phyloP scores from a whole-genome alignment of 2,329 filamentous ascomycete genomes.

The Fonsecaea erecta region DNA sequence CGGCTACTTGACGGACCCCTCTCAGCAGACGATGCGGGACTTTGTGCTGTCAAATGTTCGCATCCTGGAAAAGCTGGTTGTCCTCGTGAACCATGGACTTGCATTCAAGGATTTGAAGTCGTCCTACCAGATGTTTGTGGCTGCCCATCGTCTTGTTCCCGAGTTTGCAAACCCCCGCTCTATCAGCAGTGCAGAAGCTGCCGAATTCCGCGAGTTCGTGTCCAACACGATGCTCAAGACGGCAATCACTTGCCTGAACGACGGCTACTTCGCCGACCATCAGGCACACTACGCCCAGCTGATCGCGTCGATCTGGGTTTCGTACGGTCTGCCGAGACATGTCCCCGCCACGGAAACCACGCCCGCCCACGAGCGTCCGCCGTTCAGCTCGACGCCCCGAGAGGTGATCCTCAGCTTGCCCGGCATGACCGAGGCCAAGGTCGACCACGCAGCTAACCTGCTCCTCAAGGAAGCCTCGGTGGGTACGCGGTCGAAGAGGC shows the following conservation, averaged over 20 bases:
- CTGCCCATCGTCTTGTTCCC: slow-evolving; percentile 83
- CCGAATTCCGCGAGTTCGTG: slow-evolving; percentile 84
- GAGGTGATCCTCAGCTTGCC: slow-evolving; percentile 79
- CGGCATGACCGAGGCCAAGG: slow-evolving; percentile 70
- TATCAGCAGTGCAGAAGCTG: slow-evolving; percentile 56
- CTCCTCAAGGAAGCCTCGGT: slow-evolving; percentile 59
- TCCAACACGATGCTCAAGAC: slow-evolving; percentile 86
- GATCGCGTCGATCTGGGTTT: slow-evolving; percentile 81
- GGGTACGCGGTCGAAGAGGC: slow-evolving; percentile 67
- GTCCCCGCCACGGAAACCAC: slow-evolving; percentile 30
- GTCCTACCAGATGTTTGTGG: slow-evolving; percentile 80
- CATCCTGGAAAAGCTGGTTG: slow-evolving; percentile 83
- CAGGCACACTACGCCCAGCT: slow-evolving; percentile 89
- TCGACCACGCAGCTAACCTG: slow-evolving; percentile 67
- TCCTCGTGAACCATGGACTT: slow-evolving; percentile 90
- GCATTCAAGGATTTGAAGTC: slow-evolving; percentile 88
- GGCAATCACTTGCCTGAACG: slow-evolving; percentile 86
- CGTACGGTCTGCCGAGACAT: slow-evolving; percentile 61
- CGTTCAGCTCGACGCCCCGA: slow-evolving; percentile 70
- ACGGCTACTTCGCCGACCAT: slow-evolving; percentile 94
- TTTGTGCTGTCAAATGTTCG: slow-evolving; percentile 79
- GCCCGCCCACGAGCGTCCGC: slow-evolving; percentile 38
- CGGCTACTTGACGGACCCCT: slow-evolving; percentile 40
- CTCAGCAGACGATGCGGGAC: slow-evolving; percentile 63
- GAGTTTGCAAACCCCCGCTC: slow-evolving; percentile 62